phyloP scores from a whole-genome alignment of 495 filamentous ascomycete genomes.

The Polyplosphaeria fusca region DNA sequence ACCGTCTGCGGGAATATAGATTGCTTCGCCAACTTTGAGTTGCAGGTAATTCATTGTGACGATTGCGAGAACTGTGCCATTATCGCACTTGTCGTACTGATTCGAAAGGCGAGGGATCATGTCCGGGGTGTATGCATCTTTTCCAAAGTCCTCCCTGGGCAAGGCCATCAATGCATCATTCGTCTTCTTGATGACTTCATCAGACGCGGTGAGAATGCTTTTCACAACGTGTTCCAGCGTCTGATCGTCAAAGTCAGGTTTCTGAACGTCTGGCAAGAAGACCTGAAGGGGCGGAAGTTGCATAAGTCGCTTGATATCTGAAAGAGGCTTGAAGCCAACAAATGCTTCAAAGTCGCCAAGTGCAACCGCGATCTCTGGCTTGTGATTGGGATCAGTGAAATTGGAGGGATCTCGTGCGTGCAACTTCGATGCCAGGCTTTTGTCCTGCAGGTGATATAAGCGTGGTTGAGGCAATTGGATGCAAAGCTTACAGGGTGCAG shows the following conservation, averaged over 20 bases:
- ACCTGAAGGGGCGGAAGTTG: constrained; percentile 50
- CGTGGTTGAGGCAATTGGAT: too few relatives aligned
- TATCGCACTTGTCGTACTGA: constrained; percentile 61
- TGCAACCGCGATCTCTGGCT: constrained; percentile 78
- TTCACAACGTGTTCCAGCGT: constrained; percentile 59
- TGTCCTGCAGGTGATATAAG: constrained; percentile 47
- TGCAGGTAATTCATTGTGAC: constrained; percentile 72
- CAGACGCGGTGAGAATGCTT: constrained; percentile 53
- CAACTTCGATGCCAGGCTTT: constrained; percentile 59
- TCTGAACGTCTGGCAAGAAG: constrained; percentile 49
- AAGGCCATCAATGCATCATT: constrained; percentile 51
- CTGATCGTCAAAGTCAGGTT: constrained; percentile 55
- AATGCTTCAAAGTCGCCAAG: constrained; percentile 77
- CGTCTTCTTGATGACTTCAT: constrained; percentile 50
- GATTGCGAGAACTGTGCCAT: constrained; percentile 63
- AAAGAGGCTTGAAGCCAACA: constrained; percentile 67
- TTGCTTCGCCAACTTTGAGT: constrained; percentile 61
- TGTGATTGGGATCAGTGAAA: constrained; percentile 73
- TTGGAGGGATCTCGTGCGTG: constrained; percentile 61
- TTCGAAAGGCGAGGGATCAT: constrained; percentile 62
- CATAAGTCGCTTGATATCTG: constrained; percentile 60
- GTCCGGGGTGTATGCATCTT: constrained; percentile 56
- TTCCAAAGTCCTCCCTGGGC: constrained; percentile 50
- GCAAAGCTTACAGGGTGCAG: constrained; percentile 56
- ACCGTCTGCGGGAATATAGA: constrained; percentile 74